Evolutionary conservation across 2,329 filamentous ascomycete species (phyloP).

Genomic region (Thielaviopsis ethacetica): DNA sequence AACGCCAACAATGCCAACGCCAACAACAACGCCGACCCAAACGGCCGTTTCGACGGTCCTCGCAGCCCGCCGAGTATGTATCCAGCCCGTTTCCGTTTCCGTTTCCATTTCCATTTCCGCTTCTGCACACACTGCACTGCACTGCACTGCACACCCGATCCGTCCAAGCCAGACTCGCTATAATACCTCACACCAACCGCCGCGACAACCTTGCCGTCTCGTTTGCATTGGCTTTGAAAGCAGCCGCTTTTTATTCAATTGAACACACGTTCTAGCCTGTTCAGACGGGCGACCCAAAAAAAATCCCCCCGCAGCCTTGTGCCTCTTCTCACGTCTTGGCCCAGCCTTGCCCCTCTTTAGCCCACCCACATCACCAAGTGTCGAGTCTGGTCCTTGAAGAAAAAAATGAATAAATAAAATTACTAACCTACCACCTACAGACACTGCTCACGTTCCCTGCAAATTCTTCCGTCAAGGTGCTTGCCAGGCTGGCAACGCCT

Average conservation of each 20-base stretch:
- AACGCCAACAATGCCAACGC: conserved; percentile 5
- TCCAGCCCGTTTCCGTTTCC: background rate
- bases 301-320: background rate
- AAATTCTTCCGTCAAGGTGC: conserved; percentile 97
- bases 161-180: too few relatives aligned
- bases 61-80: conserved; percentile 46
- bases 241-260: too few relatives aligned
- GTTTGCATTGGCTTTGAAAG: too few relatives aligned
- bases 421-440: conserved; percentile 27
- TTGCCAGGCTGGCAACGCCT: conserved; percentile 90
- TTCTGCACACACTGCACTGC: too few relatives aligned
- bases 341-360: background rate
- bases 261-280: too few relatives aligned
- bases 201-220: too few relatives aligned
- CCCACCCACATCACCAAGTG: background rate
- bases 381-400: background rate
- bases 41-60: conserved; percentile 37
- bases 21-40: conserved; percentile 2
- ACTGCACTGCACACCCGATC: background rate
- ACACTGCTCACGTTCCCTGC: conserved; percentile 94
- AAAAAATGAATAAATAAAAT: background rate
- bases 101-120: background rate
- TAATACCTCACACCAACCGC: too few relatives aligned
- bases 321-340: background rate
- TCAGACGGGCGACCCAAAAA: background rate